Evolutionary conservation across 169 alveolate species (phyloP), one percentile per base, ranked within the genome.

Genomic region (Plasmodium billcollinsi): DNA sequence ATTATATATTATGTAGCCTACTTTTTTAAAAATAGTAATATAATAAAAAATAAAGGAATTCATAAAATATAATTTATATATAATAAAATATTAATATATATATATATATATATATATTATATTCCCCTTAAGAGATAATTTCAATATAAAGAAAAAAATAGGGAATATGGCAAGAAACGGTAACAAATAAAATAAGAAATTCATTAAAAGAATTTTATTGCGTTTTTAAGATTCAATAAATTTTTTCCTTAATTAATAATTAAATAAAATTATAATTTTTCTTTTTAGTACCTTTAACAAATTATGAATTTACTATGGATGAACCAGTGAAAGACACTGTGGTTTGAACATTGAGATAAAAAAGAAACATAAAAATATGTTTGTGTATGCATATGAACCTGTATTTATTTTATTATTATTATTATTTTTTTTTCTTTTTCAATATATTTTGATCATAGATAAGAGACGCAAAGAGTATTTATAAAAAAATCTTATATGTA

Each of bases 221-320:
- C 63, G 59, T 67, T n/a, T 20, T 74, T 18, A 26, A 73, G 4
- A 50, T 26, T 20, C 29, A 18, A 43, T 26, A 26, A 33, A 5
- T 33, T 33, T 33, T 33, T 33, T 33, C 43, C 43, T 1, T 33
- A 33, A 29, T 1, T 33, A 33, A 29, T 21, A 20, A 43, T 29
- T 45, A 52, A 52, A 52, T 52, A 52, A 52, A 24, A 24, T n/a
- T 14, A 52, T 14, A 52, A 43, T 61, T 74, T 61, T 61, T 5
- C 43, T 11, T 11, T 63, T 74, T 47, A 14, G 20, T 39, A 66
- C 89, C 50, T 63, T 49, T 63, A 5, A 20, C 65, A 33, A 76
- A 76, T 65, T 76, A 76, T 76, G 89, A 76, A 43, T 76, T 76
- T 50, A 43, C 73, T 7, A 76, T 76, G 89, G 89, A 76, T 76